Base-by-base conservation (phyloP, 2,329 filamentous ascomycete genomes). In the Cordyceps tenuipes region DNA sequence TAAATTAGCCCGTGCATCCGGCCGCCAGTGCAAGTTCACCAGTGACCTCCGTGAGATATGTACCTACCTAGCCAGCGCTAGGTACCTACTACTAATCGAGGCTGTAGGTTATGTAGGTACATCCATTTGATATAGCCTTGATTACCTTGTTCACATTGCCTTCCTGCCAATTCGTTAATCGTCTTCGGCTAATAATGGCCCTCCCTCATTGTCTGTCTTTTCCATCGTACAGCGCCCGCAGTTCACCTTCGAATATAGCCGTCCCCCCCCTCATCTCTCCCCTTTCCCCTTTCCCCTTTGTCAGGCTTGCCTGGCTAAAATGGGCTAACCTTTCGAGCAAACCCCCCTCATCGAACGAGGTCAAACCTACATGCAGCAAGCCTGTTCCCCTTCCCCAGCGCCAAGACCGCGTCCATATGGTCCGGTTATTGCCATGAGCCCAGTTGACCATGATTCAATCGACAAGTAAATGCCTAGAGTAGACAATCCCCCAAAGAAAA, bases 1-100 rank as follows among this genome's bases (percentile, higher is more conserved):
- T 51, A 57, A 57, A 61, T 61, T 61, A 41, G 52, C 59, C 59
- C 52, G 59, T 21, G 21, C 26, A 29, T 60, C 57, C 57, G 57
- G 21, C 13, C 26, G n/a, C n/a, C n/a, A n/a, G n/a, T n/a, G n/a
- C n/a, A n/a, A n/a, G n/a, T n/a, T n/a, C n/a, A n/a, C n/a, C 48
- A 19, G 19, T 36, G 51, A 36, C 34, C 34, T 36, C 34, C 12
- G n/a, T n/a, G n/a, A n/a, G n/a, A n/a, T n/a, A 23, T 34, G 31
- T 34, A 9, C 10, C 31, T 34, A 12, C 2, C 3, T 34, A 12
- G 10, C 3, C 31, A 34, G 10, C 3, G 31, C 8, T 23, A 34
- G 10, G 31, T 34, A 12, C 8, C 8, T 12, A n/a, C n/a, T n/a
- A n/a, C n/a, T n/a, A n/a, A n/a, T n/a, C n/a, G n/a, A n/a, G n/a